A percentile compares a stretch with the other conserved stretches of the same genome.
phyloP scores from a whole-genome alignment of 768 basidiomycete genomes.

The Pholiota conissans region DNA sequence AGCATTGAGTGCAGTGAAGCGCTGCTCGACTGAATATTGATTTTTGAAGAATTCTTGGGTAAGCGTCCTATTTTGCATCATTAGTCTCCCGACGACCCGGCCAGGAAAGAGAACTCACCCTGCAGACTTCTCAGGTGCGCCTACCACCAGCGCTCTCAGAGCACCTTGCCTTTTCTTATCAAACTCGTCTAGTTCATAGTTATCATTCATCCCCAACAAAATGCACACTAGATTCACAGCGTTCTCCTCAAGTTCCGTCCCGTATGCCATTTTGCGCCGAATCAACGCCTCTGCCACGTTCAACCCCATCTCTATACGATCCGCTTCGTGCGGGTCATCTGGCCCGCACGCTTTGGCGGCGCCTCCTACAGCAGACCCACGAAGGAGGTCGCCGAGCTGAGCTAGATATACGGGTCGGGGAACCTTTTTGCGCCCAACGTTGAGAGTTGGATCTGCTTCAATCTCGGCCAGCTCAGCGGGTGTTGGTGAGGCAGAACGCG shows the following conservation, averaged over 20 bases:
- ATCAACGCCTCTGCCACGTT: constrained; percentile 81
- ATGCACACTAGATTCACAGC: constrained; percentile 78
- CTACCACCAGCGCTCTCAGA: constrained; percentile 77
- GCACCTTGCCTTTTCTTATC: constrained; percentile 73
- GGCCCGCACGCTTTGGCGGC: constrained; percentile 39
- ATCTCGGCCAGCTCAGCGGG: constrained; percentile 80
- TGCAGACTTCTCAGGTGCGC: constrained; percentile 74
- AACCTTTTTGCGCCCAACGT: constrained; percentile 66
- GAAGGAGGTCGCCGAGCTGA: constrained; percentile 80
- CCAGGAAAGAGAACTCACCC: constrained; percentile 58
- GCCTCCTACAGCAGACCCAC: constrained; percentile 41
- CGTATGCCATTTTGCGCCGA: constrained; percentile 79
- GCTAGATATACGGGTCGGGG: constrained; percentile 87
- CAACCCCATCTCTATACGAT: constrained; percentile 80
- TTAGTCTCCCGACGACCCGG: neutral
- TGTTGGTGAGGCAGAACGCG: constrained; percentile 77
- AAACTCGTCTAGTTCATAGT: constrained; percentile 83
- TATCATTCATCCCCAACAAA: constrained; percentile 75
- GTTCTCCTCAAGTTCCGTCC: constrained; percentile 92
- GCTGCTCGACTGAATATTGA: constrained; percentile 87
- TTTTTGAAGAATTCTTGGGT: constrained; percentile 94
- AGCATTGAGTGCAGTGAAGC: constrained; percentile 82
- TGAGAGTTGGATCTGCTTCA: constrained; percentile 82
- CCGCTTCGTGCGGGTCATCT: constrained; percentile 65
- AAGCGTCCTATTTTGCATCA: constrained; percentile 52